These are phyloP conservation scores for Smittium culicis DNA, from an alignment of 371 early-diverging fungal species.

Conservation along the genomic window DNA sequence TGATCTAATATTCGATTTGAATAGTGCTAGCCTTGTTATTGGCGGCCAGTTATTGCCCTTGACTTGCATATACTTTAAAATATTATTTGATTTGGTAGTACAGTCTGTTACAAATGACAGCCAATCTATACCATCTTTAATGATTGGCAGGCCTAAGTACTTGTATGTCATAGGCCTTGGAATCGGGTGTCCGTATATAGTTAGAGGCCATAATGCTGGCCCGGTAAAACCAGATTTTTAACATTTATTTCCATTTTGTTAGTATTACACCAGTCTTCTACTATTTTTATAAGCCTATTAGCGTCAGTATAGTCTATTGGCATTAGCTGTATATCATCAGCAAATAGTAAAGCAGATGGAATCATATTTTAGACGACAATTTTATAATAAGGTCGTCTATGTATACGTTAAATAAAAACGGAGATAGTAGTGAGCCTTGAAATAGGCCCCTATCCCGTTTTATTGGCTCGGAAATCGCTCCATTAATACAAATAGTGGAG, in stretches of 20 bases:
- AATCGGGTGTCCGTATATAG: not conserved
- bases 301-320: not conserved
- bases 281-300: not conserved
- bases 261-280: not conserved
- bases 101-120: not conserved
- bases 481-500: constrained; percentile 2
- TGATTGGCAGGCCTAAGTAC: not conserved
- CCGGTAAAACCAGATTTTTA: constrained; percentile 6
- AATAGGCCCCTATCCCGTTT: constrained; percentile 1
- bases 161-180: not conserved
- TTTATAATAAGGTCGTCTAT: constrained; percentile 6
- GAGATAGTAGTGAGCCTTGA: constrained; percentile 9
- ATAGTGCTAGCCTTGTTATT: not conserved
- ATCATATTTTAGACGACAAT: not conserved
- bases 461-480: not conserved
- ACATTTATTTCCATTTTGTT: not conserved
- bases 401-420: constrained; percentile 4
- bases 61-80: not conserved
- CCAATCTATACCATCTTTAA: not conserved
- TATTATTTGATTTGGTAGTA: not conserved
- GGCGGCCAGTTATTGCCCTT: constrained; percentile 2
- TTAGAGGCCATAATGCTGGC: not conserved
- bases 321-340: constrained; percentile 9
- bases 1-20: constrained; percentile 6
- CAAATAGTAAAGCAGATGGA: constrained; percentile 4